Base-by-base conservation (phyloP, 2,329 filamentous ascomycete genomes). In the Zymoseptoria passerinii region DNA sequence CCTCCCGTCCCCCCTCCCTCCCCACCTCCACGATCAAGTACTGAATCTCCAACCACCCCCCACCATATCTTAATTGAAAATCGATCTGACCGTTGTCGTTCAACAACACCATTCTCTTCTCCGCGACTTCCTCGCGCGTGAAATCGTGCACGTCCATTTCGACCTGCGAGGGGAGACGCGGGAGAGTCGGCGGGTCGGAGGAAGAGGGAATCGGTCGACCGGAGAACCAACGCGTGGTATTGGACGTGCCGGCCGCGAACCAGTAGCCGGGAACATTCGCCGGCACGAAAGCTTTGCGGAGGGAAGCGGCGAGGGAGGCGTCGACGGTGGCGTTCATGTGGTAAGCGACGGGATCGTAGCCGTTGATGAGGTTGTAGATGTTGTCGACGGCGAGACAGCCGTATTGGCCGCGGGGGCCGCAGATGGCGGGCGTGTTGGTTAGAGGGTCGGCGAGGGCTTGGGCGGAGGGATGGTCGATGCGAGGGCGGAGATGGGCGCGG, bases 51-150 rank as follows among this genome's bases (percentile, higher is more conserved):
- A 99, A 77, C 3, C 92, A 87, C 0, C 94, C 94, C 1, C 89
- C 88, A 0, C 90, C 89, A 7, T 90, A 91, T 53, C 85, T 85
- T 53, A 99, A 77, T 67, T 87, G 95, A 74, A 85, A 99, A 72
- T 99, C 94, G 48, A 99, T 86, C 74, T 99, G 94, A 0, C 92
- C 92, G 65, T 97, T 97, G 67, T 99, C 94, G 66, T 99, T 99
- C 3, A 99, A 82, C 7, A 96, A 73, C 61, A 85, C 87, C 63
- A 92, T 91, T 66, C 92, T 87, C 71, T 87, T 90, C 76, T 97
- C 94, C 0, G 92, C 92, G 55, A 95, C 83, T 68, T 96, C 92
- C 72, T 97, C 92, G 2, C 90, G 83, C 0, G 88, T 88, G 71
- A 99, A 99, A 72, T 99, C 89, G 70, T 97, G 94, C 0, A 92